Conservation (phyloP, 257 asterid genomes). For the Avicennia marina region DNA sequence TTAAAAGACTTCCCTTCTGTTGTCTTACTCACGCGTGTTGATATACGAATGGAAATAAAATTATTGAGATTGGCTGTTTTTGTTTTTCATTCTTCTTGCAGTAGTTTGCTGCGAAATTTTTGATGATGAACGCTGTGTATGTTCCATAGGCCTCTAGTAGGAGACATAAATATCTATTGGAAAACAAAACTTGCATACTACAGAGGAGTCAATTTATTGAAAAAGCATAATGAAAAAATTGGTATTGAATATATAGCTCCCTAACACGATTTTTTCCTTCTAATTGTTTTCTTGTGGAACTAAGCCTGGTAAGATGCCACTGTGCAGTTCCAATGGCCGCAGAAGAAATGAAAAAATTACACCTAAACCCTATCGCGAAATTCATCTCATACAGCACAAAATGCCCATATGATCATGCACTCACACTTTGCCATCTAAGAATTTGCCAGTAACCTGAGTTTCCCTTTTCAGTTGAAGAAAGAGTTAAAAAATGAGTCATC, state of each 20-base stretch:
- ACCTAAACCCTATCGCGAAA: constrained; percentile 18
- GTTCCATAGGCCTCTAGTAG: too few relatives aligned
- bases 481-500: constrained; percentile 67
- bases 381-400: constrained; percentile 22
- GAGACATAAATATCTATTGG: too few relatives aligned
- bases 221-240: too few relatives aligned
- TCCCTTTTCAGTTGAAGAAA: constrained; percentile 46
- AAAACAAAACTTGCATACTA: too few relatives aligned
- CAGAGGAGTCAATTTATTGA: neutral
- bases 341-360: constrained; percentile 34
- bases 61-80: too few relatives aligned
- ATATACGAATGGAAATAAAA: too few relatives aligned
- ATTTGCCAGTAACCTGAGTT: neutral
- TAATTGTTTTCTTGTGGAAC: constrained; percentile 13
- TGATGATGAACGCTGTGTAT: too few relatives aligned
- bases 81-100: too few relatives aligned
- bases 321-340: constrained; percentile 13
- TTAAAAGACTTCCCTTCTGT: too few relatives aligned
- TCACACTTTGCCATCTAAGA: constrained; percentile 18
- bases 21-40: too few relatives aligned
- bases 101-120: too few relatives aligned
- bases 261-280: constrained; percentile 17
- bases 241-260: neutral
- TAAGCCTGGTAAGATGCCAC: constrained; percentile 12
- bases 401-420: constrained; percentile 5